Evolutionary conservation across 768 basidiomycete species (phyloP).

Genomic region (Suillus spraguei): DNA sequence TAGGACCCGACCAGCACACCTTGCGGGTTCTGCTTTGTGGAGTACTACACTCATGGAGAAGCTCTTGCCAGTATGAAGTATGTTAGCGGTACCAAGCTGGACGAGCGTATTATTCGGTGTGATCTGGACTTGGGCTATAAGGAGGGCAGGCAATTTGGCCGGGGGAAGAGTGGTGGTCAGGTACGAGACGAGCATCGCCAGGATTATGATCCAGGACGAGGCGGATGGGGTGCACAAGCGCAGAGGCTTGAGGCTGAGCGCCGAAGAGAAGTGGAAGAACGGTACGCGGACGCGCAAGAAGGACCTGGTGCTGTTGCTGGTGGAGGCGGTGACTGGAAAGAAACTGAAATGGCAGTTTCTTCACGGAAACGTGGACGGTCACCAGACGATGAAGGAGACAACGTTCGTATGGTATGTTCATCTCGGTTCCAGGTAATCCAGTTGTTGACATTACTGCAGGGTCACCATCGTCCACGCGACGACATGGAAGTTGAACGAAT

Average conservation of each 20-base stretch:
- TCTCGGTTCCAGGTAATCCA: conserved; percentile 6
- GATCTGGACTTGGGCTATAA: conserved; percentile 96
- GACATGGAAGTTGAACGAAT: conserved; percentile 71
- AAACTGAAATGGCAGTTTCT: conserved; percentile 47
- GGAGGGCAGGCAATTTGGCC: conserved; percentile 95
- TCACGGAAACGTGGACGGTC: conserved; percentile 73
- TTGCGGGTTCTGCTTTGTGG: conserved; percentile 95
- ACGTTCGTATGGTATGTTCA: conserved; percentile 52
- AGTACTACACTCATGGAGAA: conserved; percentile 94
- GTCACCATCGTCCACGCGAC: conserved; percentile 63
- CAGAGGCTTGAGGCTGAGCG: conserved; percentile 74
- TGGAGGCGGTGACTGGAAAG: conserved; percentile 88
- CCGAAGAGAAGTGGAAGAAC: conserved; percentile 81
- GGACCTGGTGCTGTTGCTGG: conserved; percentile 80
- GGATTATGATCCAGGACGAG: conserved; percentile 96
- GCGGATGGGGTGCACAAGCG: conserved; percentile 91
- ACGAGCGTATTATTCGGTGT: conserved; percentile 97
- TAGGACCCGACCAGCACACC: conserved; percentile 61
- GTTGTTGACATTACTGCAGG: conserved; percentile 38
- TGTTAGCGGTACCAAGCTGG: conserved; percentile 96
- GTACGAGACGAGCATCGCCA: conserved; percentile 95
- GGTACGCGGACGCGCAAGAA: conserved; percentile 80
- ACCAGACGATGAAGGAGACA: conserved; percentile 76
- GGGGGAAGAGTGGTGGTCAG: conserved; percentile 97
- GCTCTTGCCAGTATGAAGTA: conserved; percentile 92